Evolutionary conservation across 163 green algal species (phyloP), one percentile per base, ranked within the genome.

Genomic region (Chlorella variabilis): DNA sequence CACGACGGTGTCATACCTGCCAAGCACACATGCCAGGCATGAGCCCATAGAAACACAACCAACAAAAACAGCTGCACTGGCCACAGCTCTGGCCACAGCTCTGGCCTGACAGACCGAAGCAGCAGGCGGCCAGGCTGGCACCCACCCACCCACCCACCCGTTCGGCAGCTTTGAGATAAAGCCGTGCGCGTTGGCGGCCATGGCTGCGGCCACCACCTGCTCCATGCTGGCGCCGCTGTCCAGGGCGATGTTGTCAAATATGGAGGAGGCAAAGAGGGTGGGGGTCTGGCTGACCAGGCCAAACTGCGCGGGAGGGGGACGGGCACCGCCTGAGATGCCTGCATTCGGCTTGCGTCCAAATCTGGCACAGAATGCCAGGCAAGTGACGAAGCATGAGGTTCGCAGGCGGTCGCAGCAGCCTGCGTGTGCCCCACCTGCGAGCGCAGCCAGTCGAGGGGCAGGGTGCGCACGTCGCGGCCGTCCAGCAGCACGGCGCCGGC

Each of bases 161-260:
- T 42, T 85, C 5, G 95, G 94, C 59, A 98, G 82, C 31, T 85
- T 77, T 2, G 18, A 63, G 66, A 98, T 98, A 90, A 98, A 98
- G 70, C 93, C 88, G 77, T 98, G 91, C 4, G 94, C 94, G 76
- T 98, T 98, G 62, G 96, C 96, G 7, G 88, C 74, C 56, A 76
- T 86, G 0, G 93, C 90, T 2, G 96, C 95, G 42, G 89, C 87
- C 70, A 93, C 92, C 3, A 97, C 80, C 29, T 39, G 48, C 54
- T 79, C 80, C 8, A 62, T 85, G n/a, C 76, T 61, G 13, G 56
- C 81, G 27, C 80, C 75, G 23, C 66, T 85, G 25, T 90, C 90
- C 74, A 92, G 91, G 1, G 80, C 75, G 59, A 99, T 98, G 89
- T 99, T 99, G 56, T 96, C 90, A 39, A 71, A 83, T 42, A 98